These are phyloP conservation scores for Amyloporia xantha DNA, from an alignment of 768 basidiomycete genomes.

Conservation along the genomic window DNA sequence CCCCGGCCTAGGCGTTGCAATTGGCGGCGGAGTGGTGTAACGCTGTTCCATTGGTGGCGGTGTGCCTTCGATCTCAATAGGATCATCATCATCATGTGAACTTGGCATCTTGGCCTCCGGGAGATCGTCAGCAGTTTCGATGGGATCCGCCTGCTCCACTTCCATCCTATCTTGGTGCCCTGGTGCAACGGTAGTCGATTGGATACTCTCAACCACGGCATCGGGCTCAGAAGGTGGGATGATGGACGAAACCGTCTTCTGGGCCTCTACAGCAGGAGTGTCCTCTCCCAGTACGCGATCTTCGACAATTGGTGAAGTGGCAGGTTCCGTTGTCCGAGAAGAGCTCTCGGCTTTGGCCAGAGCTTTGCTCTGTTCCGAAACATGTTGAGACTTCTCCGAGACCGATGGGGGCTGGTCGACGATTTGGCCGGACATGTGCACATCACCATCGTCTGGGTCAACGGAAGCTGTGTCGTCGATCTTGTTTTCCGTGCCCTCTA, in stretches of 20 bases:
- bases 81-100: conserved; percentile 19
- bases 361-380: no score
- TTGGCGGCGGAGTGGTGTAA: conserved; percentile 7
- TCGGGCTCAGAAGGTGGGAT: not conserved
- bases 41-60: not conserved
- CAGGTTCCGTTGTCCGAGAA: no score
- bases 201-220: not conserved
- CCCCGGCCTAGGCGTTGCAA: conserved; percentile 23
- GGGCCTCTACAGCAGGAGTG: no score
- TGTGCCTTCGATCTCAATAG: conserved; percentile 22
- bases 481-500: no score
- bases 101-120: conserved; percentile 11
- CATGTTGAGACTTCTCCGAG: no score
- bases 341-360: no score
- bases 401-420: no score
- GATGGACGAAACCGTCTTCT: not conserved
- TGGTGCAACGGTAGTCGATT: not conserved
- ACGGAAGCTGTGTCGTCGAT: no score
- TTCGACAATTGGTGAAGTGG: no score
- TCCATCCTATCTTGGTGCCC: not conserved
- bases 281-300: no score
- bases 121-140: conserved; percentile 36
- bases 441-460: no score
- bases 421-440: no score
- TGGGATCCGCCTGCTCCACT: conserved; percentile 29